Conservation (phyloP, 1,284 basidiomycete species). For the Abortiporus biennis region DNA sequence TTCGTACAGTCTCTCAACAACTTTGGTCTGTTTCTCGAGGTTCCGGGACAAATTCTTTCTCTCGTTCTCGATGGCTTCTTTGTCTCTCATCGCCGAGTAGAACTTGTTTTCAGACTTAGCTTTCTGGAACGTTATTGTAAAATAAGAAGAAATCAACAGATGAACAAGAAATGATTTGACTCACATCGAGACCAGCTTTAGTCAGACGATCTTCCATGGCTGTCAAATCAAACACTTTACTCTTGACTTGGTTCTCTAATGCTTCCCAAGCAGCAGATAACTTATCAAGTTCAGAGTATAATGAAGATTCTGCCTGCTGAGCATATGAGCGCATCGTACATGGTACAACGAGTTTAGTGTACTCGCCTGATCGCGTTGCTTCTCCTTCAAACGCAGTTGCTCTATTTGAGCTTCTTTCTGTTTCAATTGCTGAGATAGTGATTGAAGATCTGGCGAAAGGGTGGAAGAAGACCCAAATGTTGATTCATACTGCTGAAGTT, state of each 20-base stretch:
- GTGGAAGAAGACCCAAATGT: conserved; percentile 50
- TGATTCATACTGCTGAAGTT: conserved; percentile 56
- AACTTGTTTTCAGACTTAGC: conserved; percentile 96
- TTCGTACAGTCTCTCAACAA: conserved; percentile 67
- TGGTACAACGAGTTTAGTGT: no score
- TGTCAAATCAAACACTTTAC: conserved; percentile 79
- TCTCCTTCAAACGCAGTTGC: conserved; percentile 47
- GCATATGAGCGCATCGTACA: no score
- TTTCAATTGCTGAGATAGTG: conserved; percentile 50
- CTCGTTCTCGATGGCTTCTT: conserved; percentile 79
- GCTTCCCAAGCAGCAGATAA: conserved; percentile 84
- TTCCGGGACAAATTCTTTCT: conserved; percentile 61
- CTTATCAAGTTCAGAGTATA: conserved; percentile 85
- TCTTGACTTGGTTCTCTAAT: conserved; percentile 79
- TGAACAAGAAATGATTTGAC: conserved; percentile 18
- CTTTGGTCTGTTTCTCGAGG: conserved; percentile 75
- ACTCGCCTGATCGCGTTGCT: conserved; percentile 47
- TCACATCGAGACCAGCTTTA: conserved; percentile 61
- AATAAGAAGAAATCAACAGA: conserved; percentile 3
- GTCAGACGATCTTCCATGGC: conserved; percentile 72
- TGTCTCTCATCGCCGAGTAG: conserved; percentile 86
- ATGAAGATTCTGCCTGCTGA: conserved; percentile 65
- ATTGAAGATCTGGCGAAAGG: conserved; percentile 41
- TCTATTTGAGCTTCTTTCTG: conserved; percentile 59
- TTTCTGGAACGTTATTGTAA: conserved; percentile 40